These are phyloP conservation scores for Pyrrhoderma lamaoense DNA, from an alignment of 1,284 basidiomycete species.

Conservation along the genomic window DNA sequence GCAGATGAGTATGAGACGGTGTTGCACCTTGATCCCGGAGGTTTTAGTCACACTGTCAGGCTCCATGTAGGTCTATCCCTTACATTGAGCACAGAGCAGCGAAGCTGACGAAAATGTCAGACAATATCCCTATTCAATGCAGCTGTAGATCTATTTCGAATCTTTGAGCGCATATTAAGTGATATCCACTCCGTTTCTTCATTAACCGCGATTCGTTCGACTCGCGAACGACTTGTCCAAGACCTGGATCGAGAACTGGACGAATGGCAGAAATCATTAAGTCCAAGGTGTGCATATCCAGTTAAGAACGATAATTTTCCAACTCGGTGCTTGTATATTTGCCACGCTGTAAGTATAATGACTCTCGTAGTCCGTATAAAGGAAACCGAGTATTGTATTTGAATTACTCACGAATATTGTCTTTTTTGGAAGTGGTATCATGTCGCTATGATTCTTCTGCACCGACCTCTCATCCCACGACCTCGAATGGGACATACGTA, in stretches of 20 bases:
- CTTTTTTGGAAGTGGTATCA: constrained; percentile 17
- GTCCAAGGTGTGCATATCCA: constrained; percentile 13
- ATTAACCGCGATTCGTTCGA: constrained; percentile 4
- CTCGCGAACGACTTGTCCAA: constrained; percentile 12
- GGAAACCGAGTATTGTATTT: background rate
- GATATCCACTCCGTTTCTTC: constrained; percentile 14
- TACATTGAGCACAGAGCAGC: background rate
- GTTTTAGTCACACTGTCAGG: constrained; percentile 12
- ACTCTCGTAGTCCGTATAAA: background rate
- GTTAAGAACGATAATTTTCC: constrained; percentile 9
- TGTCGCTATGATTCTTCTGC: constrained; percentile 17
- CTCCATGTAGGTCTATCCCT: constrained; percentile 11
- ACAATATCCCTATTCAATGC: constrained; percentile 19
- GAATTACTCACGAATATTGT: background rate
- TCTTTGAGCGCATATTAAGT: constrained; percentile 16
- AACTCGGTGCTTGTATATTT: constrained; percentile 15
- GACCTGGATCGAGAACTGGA: constrained; percentile 17
- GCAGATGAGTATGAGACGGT: constrained; percentile 18
- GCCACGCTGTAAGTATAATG: constrained; percentile 15
- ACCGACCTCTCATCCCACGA: constrained; percentile 16
- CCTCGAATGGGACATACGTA: constrained; percentile 13
- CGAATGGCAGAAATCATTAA: constrained; percentile 14
- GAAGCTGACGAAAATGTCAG: background rate
- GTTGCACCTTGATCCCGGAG: constrained; percentile 5
- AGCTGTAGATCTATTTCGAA: constrained; percentile 18